These are phyloP conservation scores for Annulohypoxylon moriforme DNA, from an alignment of 495 filamentous ascomycete genomes.

Conservation along the genomic window DNA sequence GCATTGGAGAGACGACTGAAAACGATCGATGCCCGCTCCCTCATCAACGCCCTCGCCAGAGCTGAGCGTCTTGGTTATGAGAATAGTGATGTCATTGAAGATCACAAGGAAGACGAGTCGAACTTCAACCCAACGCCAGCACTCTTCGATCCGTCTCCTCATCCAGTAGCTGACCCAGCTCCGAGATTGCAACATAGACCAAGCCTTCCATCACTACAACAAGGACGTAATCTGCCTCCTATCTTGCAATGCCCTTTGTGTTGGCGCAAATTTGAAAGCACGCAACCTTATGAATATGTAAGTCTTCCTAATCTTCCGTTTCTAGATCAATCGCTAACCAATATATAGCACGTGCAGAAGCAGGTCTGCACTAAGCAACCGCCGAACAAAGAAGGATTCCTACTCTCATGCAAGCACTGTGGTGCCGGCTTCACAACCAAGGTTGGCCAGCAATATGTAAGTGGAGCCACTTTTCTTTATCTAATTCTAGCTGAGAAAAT, in stretches of 20 bases:
- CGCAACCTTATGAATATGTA: slow-evolving; percentile 54
- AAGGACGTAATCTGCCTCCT: slow-evolving; percentile 1
- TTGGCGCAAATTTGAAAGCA: slow-evolving; percentile 52
- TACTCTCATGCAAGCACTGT: slow-evolving; percentile 52
- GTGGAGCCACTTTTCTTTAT: slow-evolving; percentile 13
- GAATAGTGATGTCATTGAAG: slow-evolving; percentile 55
- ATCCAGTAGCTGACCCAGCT: slow-evolving; percentile 1
- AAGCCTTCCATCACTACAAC: slow-evolving; percentile 3
- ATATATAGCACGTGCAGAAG: slow-evolving; percentile 52
- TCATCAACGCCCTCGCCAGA: slow-evolving; percentile 62
- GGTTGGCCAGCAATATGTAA: slow-evolving; percentile 51
- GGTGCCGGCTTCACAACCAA: slow-evolving; percentile 53
- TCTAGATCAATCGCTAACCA: slow-evolving; percentile 1
- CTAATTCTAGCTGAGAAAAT: background rate
- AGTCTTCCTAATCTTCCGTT: slow-evolving; percentile 31
- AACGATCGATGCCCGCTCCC: slow-evolving; percentile 60
- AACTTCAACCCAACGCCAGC: slow-evolving; percentile 37
- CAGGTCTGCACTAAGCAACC: slow-evolving; percentile 52
- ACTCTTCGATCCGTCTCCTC: slow-evolving; percentile 23
- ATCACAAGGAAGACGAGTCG: slow-evolving; percentile 35
- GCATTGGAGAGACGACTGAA: slow-evolving; percentile 56
- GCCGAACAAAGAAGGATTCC: slow-evolving; percentile 45
- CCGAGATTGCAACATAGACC: slow-evolving; percentile 3
- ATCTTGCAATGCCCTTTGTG: slow-evolving; percentile 54
- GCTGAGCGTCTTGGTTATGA: slow-evolving; percentile 64